phyloP scores from a whole-genome alignment of 345 rosid genomes.

The Physaria fendleri region DNA sequence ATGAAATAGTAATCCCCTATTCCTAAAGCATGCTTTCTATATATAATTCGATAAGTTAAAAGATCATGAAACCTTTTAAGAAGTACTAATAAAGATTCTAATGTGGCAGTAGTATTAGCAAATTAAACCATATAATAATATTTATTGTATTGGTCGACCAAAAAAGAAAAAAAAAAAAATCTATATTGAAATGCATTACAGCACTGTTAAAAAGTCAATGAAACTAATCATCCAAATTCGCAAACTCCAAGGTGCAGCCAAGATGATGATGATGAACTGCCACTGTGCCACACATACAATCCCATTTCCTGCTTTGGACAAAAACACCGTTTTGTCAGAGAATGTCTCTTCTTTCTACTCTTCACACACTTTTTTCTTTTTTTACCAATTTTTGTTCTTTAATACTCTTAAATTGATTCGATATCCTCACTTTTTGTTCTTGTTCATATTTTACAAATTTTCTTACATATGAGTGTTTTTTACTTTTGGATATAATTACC shows the following conservation, averaged over 20 bases:
- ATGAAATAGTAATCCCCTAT: too few species aligned
- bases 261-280: slow-evolving; percentile 5
- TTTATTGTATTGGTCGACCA: too few species aligned
- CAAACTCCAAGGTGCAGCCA: slow-evolving; percentile 14
- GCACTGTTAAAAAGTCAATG: neutral
- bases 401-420: too few species aligned
- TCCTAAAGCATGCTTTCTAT: too few species aligned
- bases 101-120: neutral
- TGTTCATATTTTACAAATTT: too few species aligned
- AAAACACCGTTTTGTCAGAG: slow-evolving; percentile 28
- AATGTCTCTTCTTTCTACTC: slow-evolving; percentile 19
- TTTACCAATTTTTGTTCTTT: neutral
- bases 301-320: slow-evolving; percentile 7
- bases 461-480: too few species aligned
- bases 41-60: too few species aligned
- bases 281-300: slow-evolving; percentile 15
- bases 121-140: neutral
- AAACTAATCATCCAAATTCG: slow-evolving; percentile 2
- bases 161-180: too few species aligned
- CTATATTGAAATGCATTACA: neutral
- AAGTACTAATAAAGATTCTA: neutral
- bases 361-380: neutral
- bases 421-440: too few species aligned
- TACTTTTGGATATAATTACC: too few species aligned
- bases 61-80: neutral